Base-by-base conservation (phyloP, 1,284 basidiomycete species). In the Heterobasidion annosum region DNA sequence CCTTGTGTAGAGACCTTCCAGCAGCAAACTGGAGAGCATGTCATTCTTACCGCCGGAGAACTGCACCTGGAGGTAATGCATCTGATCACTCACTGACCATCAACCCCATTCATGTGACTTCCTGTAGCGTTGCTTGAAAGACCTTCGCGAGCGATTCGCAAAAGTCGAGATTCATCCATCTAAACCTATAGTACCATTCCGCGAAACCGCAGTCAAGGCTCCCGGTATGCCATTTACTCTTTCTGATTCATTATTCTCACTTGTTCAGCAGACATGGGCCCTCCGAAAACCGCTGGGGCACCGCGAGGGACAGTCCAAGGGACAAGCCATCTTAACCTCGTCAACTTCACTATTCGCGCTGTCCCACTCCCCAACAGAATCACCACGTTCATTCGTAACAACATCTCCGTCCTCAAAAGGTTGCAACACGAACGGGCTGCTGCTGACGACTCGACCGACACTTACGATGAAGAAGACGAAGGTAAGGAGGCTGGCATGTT, bases 1-100 rank as follows among this genome's bases (percentile, higher is more conserved):
- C 96, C 97, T 1, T 99, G 95, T 63, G 96, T 97, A 15, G 93
- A 99, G 68, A 95, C 91, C 0, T 90, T 98, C 66, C 92, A 98
- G 58, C 96, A 99, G 69, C 85, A 93, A 63, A 98, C 94, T 0
- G 97, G 97, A 44, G 97, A 99, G 70, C 91, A 98, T 68, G 97
- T 99, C 54, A 98, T 99, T 61, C 72, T 98, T 58, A 92, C 93
- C 7, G 97, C 97, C 0, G 97, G 97, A 54, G 97, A 99, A 67
- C 72, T 99, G 54, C 97, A 99, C 69, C 74, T 99, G 19, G 96
- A 99, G 81, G 93, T 34, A 35, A 13, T 34, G n/a, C 12, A 35
- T 49, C 4, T 49, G 33, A 56, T 32, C 67, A 58, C 32, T 34
- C 44, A 61, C 56, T 53, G 35, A 52, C 25, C 25, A 25, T 37